Evolutionary conservation across 176 grass and related monocot species (phyloP), one percentile per base, ranked within the genome.

Genomic region (Hyparrhenia diplandra): DNA sequence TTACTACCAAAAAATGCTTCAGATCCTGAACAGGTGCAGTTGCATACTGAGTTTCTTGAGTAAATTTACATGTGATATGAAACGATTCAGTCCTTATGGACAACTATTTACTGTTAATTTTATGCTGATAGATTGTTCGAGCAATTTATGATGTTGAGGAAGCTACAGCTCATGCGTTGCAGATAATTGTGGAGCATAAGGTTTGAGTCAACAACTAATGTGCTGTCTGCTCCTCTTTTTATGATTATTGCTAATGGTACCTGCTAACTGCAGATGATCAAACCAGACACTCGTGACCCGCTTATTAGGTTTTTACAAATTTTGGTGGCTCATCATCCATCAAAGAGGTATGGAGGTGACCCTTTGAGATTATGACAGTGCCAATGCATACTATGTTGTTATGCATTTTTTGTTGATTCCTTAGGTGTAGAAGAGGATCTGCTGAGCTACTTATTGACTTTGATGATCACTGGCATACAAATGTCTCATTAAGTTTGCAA

Each of bases 121-220:
- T 84, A 57, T 67, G 73, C 16, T 77, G 40, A 71, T 65, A 99
- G 96, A 92, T 99, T 88, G 68, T 75, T 77, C 86, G 85, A 82
- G 96, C 96, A 60, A 92, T 95, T 82, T 93, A 93, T 14, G 96
- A 99, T 80, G 88, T 91, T 74, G 92, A 95, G 90, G 92, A 99
- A 95, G 88, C 96, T 67, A 99, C 96, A 86, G 57, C 88, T 71
- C 87, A 90, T 72, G 90, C 90, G 60, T 88, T 95, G 59, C 86
- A 95, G 57, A 99, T 99, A 84, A 99, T 99, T 78, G 90, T 90
- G 78, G 88, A 88, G 35, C 73, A 93, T 74, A 99, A 99, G 96
- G 96, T 99, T 89, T 21, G 27, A 61, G 27, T 86, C 68, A 69
- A 35, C 57, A 82, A 52, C 24, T 65, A 27, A 73, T 73, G 10